Evolutionary conservation across 1,284 basidiomycete species (phyloP), one percentile per base, ranked within the genome.

Genomic region (Ganoderma lingzhi): DNA sequence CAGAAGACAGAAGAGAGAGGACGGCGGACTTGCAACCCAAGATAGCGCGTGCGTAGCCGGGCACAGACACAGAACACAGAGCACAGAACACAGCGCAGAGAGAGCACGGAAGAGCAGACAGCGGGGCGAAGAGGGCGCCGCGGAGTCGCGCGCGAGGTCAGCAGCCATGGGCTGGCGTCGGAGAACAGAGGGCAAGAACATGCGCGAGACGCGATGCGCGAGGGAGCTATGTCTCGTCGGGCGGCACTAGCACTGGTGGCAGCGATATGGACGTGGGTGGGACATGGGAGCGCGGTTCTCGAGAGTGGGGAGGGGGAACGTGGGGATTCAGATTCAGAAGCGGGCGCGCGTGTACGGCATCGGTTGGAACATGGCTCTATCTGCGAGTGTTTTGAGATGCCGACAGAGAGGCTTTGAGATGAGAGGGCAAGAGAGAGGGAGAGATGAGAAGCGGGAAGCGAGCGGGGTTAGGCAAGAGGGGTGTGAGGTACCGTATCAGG

Each of bases 311-410:
- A 19, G 56, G 8, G 32, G 39, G 58, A 1, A 19, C 3, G 23
- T 23, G 23, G 23, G 23, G 23, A 23, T 23, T 23, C 23, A 23
- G 37, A 19, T 35, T 15, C 12, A 19, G 58, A 60, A 39, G 39
- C 35, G 23, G 58, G 58, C 19, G 35, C 39, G 32, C 12, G 56
- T 32, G 35, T 59, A 59, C 32, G 56, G 56, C 32, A 59, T 39
- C 56, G 56, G 56, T 39, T 37, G 56, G 56, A 59, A 59, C 56
- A 37, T 59, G 35, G n/a, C 15, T 58, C n/a, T 28, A 14, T 51
- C 23, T 35, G 28, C 15, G 55, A 19, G 19, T 56, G 55, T 35
- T 56, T 56, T 56, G 55, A 56, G 55, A 56, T 56, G 35, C 35
- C 58, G 58, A 59, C 58, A n/a, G 15, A 32, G 15, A 35, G 28